Percentiles rank a stretch among this genome's conserved stretches.
phyloP scores from a whole-genome alignment of 768 basidiomycete genomes.

The Antrodiella citrinella region DNA sequence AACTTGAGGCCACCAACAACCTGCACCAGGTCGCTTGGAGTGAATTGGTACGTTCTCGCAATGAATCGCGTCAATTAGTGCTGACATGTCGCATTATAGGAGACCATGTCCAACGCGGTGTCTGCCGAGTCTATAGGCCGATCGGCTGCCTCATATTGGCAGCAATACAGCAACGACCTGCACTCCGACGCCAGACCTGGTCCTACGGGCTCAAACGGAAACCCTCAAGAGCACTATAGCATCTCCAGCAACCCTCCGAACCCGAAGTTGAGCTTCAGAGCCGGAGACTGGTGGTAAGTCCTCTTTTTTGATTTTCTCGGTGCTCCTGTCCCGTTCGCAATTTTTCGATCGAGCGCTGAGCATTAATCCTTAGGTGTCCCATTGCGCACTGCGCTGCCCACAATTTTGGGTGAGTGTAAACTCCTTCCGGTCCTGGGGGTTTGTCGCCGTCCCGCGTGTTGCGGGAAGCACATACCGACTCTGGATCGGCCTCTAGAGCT shows the following conservation, averaged over 20 bases:
- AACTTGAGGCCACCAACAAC: slow-evolving; percentile 15
- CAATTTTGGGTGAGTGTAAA: slow-evolving; percentile 70
- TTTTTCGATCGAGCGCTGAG: neutral
- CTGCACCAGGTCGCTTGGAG: slow-evolving; percentile 9
- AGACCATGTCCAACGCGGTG: neutral
- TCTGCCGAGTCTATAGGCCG: slow-evolving; percentile 2
- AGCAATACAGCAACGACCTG: neutral
- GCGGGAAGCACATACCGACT: neutral
- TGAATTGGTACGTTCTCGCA: slow-evolving; percentile 1
- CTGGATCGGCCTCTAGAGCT: neutral
- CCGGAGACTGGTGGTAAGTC: slow-evolving; percentile 28
- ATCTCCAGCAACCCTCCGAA: slow-evolving; percentile 27
- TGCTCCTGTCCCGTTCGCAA: neutral
- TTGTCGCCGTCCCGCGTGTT: slow-evolving; percentile 10
- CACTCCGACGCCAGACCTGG: neutral
- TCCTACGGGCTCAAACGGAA: neutral
- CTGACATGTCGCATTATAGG: neutral
- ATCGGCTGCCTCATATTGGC: slow-evolving; percentile 2
- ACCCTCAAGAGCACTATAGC: slow-evolving; percentile 9
- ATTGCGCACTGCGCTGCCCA: slow-evolving; percentile 68
- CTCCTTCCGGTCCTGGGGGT: slow-evolving; percentile 21
- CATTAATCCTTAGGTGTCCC: slow-evolving; percentile 42
- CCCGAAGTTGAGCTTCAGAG: slow-evolving; percentile 22
- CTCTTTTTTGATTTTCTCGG: neutral
- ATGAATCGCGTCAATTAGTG: neutral